Evolutionary conservation across 2,329 filamentous ascomycete species (phyloP).

Genomic region (Penicillium sp.): DNA sequence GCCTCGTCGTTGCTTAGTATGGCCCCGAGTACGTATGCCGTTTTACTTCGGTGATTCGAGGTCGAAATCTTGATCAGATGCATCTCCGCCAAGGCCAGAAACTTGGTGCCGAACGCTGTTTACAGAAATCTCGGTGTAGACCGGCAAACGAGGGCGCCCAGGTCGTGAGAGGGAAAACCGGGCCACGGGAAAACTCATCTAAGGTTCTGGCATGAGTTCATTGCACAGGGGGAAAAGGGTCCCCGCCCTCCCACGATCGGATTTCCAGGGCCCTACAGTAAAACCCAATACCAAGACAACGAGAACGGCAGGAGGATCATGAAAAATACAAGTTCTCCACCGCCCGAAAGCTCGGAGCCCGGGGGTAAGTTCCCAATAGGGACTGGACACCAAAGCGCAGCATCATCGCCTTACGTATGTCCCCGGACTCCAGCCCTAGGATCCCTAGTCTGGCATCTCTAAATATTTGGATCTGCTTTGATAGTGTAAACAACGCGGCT

Average conservation of each 20-base stretch:
- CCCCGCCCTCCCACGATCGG: constrained; percentile 6
- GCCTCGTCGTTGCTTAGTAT: background rate
- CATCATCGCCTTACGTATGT: constrained; percentile 29
- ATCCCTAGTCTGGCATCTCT: background rate
- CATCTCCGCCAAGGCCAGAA: background rate
- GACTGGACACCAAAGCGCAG: constrained; percentile 7
- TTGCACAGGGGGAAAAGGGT: background rate
- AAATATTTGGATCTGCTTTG: background rate
- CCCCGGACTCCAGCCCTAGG: constrained; percentile 4
- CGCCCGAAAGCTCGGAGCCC: constrained; percentile 12
- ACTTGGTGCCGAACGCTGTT: constrained; percentile 9
- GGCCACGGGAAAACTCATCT: background rate
- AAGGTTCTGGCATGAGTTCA: background rate
- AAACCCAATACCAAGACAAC: background rate
- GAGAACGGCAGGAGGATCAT: constrained; percentile 1
- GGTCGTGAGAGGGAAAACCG: background rate
- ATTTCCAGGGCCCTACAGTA: constrained; percentile 1
- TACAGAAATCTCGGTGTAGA: background rate
- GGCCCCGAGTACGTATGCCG: background rate
- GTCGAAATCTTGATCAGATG: background rate
- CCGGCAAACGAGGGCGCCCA: background rate
- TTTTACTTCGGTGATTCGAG: background rate
- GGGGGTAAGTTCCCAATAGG: constrained; percentile 17
- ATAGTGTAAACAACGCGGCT: background rate
- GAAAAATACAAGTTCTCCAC: constrained; percentile 3